A percentile compares a stretch with the other conserved stretches of the same genome.
Conservation (phyloP, 164 flowering plant species). For the Tinospora cordifolia region DNA sequence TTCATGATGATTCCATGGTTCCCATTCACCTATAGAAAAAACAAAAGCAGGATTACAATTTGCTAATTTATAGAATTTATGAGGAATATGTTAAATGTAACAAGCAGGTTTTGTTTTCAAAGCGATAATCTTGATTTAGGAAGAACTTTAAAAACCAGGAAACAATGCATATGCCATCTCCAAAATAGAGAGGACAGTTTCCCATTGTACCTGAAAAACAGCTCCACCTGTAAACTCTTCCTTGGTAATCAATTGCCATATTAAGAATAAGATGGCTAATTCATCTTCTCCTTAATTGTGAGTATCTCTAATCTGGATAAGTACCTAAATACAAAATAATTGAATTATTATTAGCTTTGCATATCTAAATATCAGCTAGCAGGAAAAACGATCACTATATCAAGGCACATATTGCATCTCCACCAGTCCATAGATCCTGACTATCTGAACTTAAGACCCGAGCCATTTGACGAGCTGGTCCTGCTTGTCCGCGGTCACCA, state of each 20-base stretch:
- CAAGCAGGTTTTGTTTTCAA: not conserved
- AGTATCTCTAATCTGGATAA: constrained; percentile 89
- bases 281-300: constrained; percentile 90
- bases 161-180: not conserved
- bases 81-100: too few relatives aligned
- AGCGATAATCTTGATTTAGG: not conserved
- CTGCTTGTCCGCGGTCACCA: constrained; percentile 78
- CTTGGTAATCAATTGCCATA: constrained; percentile 65
- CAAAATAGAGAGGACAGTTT: too few relatives aligned
- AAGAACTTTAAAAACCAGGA: not conserved
- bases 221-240: constrained; percentile 81
- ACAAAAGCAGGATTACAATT: not conserved
- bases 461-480: constrained; percentile 76
- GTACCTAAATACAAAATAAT: constrained; percentile 38
- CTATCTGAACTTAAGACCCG: constrained; percentile 81
- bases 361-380: not conserved
- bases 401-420: constrained; percentile 52
- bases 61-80: not conserved
- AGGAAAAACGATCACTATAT: not conserved
- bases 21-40: constrained; percentile 77
- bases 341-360: not conserved
- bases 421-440: constrained; percentile 71
- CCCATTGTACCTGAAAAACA: constrained; percentile 73
- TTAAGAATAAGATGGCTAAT: constrained; percentile 74
- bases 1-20: constrained; percentile 99